A percentile compares a stretch with the other conserved stretches of the same genome.
These are phyloP conservation scores for Fraxinus sp. DNA, from an alignment of 305 asterid genomes.

Conservation along the genomic window DNA sequence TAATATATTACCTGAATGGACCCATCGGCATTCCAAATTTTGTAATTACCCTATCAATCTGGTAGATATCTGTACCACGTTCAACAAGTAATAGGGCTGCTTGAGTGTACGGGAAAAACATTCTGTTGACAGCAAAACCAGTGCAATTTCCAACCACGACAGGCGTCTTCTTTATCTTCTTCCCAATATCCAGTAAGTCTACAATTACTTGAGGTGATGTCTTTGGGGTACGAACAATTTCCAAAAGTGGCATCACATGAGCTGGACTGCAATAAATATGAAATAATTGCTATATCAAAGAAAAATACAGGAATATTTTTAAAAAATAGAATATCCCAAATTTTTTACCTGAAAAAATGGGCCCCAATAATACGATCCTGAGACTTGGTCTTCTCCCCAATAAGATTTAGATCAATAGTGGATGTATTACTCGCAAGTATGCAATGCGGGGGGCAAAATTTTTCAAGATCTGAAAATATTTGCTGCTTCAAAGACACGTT, in stretches of 20 bases:
- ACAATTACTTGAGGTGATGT: constrained; percentile 91
- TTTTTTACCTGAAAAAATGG: constrained; percentile 86
- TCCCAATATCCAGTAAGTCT: constrained; percentile 85
- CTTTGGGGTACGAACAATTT: constrained; percentile 84
- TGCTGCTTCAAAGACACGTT: constrained; percentile 88
- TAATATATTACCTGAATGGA: constrained; percentile 43
- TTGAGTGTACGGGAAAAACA: constrained; percentile 97
- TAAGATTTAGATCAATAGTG: constrained; percentile 85
- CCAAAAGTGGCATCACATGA: constrained; percentile 98
- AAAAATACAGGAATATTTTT: neutral
- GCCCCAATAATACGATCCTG: constrained; percentile 93
- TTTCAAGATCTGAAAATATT: constrained; percentile 87
- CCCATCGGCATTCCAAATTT: constrained; percentile 99
- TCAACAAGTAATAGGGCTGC: constrained; percentile 90
- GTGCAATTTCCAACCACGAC: constrained; percentile 99
- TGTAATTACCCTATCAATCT: constrained; percentile 68
- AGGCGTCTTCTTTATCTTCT: constrained; percentile 91
- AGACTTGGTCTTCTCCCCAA: constrained; percentile 83
- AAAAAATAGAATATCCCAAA: neutral
- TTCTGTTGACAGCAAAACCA: constrained; percentile 93
- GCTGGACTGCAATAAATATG: constrained; percentile 73
- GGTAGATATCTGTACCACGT: constrained; percentile 70
- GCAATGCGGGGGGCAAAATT: constrained; percentile 88
- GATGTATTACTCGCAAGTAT: constrained; percentile 95
- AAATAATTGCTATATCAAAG: neutral